Base-by-base conservation (phyloP, 352 stramenopile genomes). In the Globisporangium ultimum region DNA sequence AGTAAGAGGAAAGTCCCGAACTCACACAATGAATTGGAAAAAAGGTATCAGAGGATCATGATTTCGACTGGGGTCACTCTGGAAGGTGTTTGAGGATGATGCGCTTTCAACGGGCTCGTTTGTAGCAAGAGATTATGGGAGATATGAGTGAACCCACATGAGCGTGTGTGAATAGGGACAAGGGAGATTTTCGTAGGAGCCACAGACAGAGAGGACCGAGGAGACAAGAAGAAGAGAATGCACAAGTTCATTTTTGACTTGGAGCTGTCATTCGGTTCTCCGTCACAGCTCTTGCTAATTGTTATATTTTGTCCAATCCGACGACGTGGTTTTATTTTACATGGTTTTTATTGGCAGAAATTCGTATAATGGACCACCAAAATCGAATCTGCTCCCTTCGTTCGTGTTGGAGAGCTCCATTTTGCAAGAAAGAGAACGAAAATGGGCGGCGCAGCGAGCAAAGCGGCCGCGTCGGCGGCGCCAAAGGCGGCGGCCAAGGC, bases 391-490 rank as follows among this genome's bases (percentile, higher is more conserved):
- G 9, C 9, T 41, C 15, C n/a, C 24, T 59, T 59, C 24, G 17
- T 50, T 13, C 17, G 9, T 14, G 20, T 38, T 49, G 38, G 17
- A 41, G n/a, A 55, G 21, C 34, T 20, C 48, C 28, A 24, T 13
- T 46, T 34, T n/a, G 8, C 28, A 18, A 54, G 12, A 7, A 61
- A 36, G 7, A 17, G 3, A 47, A 4, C 6, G 7, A 63, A 42
- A 57, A 64, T 64, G 58, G 58, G 58, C 50, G 43, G 42, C 34
- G 51, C 58, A 2, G 51, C 58, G 14, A 59, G 50, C 42, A 58
- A 57, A 48, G 43, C 63, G 17, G 66, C 64, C 7, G 58, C 51
- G n/a, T 28, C 63, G 18, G 66, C 64, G 11, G 58, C 51, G 18
- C 45, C 60, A 12, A 56, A 55, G 14, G 54, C 46, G 20, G 41